Conservation (phyloP, 257 asterid genomes). For the Thymus mandschuricus region DNA sequence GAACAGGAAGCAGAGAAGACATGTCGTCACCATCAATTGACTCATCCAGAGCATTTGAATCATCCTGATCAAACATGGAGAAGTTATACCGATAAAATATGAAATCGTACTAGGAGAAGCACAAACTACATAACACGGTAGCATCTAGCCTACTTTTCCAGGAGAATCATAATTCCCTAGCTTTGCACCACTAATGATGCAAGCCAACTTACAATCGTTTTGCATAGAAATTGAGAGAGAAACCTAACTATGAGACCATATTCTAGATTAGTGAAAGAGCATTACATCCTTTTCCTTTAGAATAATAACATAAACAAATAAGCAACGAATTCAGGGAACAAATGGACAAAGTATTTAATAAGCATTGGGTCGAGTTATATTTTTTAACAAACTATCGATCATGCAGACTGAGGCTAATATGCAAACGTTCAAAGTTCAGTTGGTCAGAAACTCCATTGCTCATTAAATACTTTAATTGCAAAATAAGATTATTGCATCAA, state of each 20-base stretch:
- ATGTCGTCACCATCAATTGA: slow-evolving; percentile 49
- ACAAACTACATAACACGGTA: neutral
- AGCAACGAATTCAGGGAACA: too few relatives aligned
- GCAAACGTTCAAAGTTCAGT: neutral
- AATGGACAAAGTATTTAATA: too few relatives aligned
- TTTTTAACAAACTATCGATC: neutral
- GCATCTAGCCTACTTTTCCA: neutral
- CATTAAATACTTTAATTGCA: neutral
- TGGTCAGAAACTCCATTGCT: neutral
- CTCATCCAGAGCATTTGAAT: slow-evolving; percentile 53
- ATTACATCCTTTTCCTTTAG: neutral
- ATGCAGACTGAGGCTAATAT: neutral
- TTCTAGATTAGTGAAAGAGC: slow-evolving; percentile 2
- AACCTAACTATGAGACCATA: neutral
- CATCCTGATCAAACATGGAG: slow-evolving; percentile 59
- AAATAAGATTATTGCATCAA: neutral
- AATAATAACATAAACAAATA: neutral
- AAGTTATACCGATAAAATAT: slow-evolving; percentile 34
- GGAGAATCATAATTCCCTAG: neutral
- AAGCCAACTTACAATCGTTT: neutral
- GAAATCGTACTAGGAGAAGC: slow-evolving; percentile 21
- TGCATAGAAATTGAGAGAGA: slow-evolving; percentile 15
- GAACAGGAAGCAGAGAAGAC: slow-evolving; percentile 82
- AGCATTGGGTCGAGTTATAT: too few relatives aligned
- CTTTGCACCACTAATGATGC: neutral